phyloP scores from a whole-genome alignment of 257 asterid species.

The Oldenlandia corymbosa region DNA sequence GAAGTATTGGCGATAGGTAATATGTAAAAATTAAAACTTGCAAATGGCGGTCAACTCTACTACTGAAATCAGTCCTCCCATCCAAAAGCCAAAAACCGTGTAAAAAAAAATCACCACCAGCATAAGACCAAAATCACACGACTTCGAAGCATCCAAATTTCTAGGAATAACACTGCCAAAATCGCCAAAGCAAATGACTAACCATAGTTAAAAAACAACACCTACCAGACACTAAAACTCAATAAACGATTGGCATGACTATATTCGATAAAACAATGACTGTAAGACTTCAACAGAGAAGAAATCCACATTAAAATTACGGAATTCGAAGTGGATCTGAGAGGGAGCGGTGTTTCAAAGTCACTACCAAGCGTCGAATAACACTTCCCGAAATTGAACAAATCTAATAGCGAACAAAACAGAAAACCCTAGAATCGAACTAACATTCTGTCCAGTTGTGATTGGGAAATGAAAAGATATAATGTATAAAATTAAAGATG shows the following conservation, averaged over 20 bases:
- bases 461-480: constrained; percentile 7
- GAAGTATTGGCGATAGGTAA: no score
- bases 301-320: constrained; percentile 16
- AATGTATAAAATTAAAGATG: constrained; percentile 9
- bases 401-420: constrained; percentile 14
- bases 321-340: constrained; percentile 44
- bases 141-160: constrained; percentile 4
- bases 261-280: background rate
- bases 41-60: background rate
- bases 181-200: background rate
- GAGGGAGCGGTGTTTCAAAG: constrained; percentile 7
- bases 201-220: background rate
- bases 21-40: background rate
- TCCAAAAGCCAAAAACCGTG: no score
- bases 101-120: background rate
- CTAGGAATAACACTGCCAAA: background rate
- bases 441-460: background rate
- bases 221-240: background rate
- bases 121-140: background rate
- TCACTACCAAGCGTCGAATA: constrained; percentile 18
- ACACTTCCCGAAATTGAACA: constrained; percentile 15
- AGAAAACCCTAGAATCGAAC: constrained; percentile 34
- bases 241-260: background rate
- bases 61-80: background rate
- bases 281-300: background rate